Base-by-base conservation (phyloP, 2,329 filamentous ascomycete species). In the Coniosporium tulheliwenetii region DNA sequence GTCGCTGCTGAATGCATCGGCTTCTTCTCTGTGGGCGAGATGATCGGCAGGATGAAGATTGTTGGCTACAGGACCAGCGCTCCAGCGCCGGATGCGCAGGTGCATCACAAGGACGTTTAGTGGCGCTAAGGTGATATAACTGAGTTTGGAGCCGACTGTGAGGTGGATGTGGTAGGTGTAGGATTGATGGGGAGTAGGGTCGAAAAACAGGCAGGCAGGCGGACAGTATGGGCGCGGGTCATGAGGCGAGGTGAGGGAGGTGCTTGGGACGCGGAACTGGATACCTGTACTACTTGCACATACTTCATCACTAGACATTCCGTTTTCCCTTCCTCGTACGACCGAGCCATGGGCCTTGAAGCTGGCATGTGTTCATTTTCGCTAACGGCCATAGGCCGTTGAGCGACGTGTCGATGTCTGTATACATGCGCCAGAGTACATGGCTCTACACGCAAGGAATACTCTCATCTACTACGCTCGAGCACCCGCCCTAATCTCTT, bases 11-110 rank as follows among this genome's bases (percentile, higher is more conserved):
- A 98, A 69, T 74, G 85, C 39, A 66, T 98, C 50, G 91, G 91
- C 46, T 98, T 98, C 76, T 98, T 96, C 75, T 93, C 87, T 46
- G 77, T 96, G 41, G 91, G 91, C 49, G 87, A 96, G 74, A 96
- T 98, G 64, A 79, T 98, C 55, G 91, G 91, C 55, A 77, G 87
- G 57, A 77, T 91, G 69, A 96, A 98, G 81, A 64, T 98, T 52
- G 73, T 98, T 53, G 91, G 91, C 49, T 98, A 98, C 74, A 55
- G 65, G 51, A 51, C 47, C 9, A 45, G 40, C 32, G 37, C 16
- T 10, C 37, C 37, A 5, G 19, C 37, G 29, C 37, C 37, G 10
- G 37, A 39, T n/a, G 37, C 37, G 16, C 37, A 39, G 29, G 37
- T 39, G n/a, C 37, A 39, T 32, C 37, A 39, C n/a, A 29, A 39